Evolutionary conservation across 805 yeast genomes (phyloP).

Genomic region (Metschnikowia matae): DNA sequence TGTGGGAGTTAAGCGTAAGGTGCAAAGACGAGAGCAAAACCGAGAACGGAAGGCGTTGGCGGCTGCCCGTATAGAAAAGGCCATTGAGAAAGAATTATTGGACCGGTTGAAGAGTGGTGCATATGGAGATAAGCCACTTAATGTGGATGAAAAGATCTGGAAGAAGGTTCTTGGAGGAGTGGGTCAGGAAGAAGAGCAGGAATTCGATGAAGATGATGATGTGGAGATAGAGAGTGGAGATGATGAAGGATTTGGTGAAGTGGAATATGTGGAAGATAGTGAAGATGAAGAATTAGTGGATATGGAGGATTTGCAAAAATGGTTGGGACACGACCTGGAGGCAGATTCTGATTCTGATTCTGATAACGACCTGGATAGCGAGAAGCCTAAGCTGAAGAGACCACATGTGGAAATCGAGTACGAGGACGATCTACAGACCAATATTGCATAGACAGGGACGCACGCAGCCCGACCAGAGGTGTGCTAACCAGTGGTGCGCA

Average conservation of each 20-base stretch:
- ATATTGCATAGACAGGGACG: slow-evolving; percentile 22
- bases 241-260: slow-evolving; percentile 56
- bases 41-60: slow-evolving; percentile 95
- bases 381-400: slow-evolving; percentile 42
- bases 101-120: slow-evolving; percentile 97
- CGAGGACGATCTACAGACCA: slow-evolving; percentile 58
- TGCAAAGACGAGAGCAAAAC: slow-evolving; percentile 87
- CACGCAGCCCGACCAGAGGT: background rate
- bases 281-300: slow-evolving; percentile 88
- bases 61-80: slow-evolving; percentile 95
- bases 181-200: slow-evolving; percentile 57
- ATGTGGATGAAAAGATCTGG: slow-evolving; percentile 96
- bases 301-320: slow-evolving; percentile 86
- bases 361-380: slow-evolving; percentile 35
- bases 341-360: slow-evolving; percentile 31
- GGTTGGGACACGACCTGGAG: slow-evolving; percentile 49
- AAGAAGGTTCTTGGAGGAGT: slow-evolving; percentile 79
- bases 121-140: slow-evolving; percentile 95
- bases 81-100: slow-evolving; percentile 91
- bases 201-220: slow-evolving; percentile 45
- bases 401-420: slow-evolving; percentile 79
- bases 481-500: too few relatives aligned
- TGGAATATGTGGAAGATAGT: slow-evolving; percentile 88
- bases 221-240: slow-evolving; percentile 47
- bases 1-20: slow-evolving; percentile 90